phyloP scores from a whole-genome alignment of 1,284 basidiomycete species.

The Wallemia mellicola region DNA sequence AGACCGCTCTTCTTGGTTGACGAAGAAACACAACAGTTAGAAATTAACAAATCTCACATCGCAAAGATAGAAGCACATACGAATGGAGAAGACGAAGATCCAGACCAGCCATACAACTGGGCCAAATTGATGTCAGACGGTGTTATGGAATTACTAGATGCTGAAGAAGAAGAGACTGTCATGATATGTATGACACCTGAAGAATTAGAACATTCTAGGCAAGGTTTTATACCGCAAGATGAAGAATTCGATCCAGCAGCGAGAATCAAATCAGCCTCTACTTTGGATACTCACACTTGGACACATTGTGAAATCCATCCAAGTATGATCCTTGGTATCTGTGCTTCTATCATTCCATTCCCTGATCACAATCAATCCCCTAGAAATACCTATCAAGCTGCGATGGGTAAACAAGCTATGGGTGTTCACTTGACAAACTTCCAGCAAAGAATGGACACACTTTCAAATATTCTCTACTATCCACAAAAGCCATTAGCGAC shows the following conservation, averaged over 20 bases:
- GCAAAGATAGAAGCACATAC: slow-evolving; percentile 29
- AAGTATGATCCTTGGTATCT: slow-evolving; percentile 94
- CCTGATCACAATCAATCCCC: slow-evolving; percentile 99
- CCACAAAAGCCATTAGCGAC: slow-evolving; percentile 96
- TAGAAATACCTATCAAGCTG: slow-evolving; percentile 96
- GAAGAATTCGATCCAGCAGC: slow-evolving; percentile 50
- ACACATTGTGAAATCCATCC: slow-evolving; percentile 99
- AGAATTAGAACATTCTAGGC: slow-evolving; percentile 57
- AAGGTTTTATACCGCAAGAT: slow-evolving; percentile 20
- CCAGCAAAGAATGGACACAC: slow-evolving; percentile 61
- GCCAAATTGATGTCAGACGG: slow-evolving; percentile 57
- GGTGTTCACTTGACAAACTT: slow-evolving; percentile 94
- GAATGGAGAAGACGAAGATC: slow-evolving; percentile 23
- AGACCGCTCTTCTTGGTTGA: slow-evolving; percentile 93
- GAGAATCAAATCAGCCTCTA: slow-evolving; percentile 48
- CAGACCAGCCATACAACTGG: slow-evolving; percentile 39
- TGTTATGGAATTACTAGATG: slow-evolving; percentile 79
- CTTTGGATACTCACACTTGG: slow-evolving; percentile 45
- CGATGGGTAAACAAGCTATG: slow-evolving; percentile 99
- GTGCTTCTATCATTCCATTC: slow-evolving; percentile 96
- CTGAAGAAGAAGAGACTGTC: slow-evolving; percentile 96
- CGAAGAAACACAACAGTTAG: slow-evolving; percentile 39
- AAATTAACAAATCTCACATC: slow-evolving; percentile 57
- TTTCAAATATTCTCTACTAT: slow-evolving; percentile 93
- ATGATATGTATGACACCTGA: slow-evolving; percentile 98